phyloP scores from a whole-genome alignment of 176 grass and related monocot species.

The Neostapfia colusana region DNA sequence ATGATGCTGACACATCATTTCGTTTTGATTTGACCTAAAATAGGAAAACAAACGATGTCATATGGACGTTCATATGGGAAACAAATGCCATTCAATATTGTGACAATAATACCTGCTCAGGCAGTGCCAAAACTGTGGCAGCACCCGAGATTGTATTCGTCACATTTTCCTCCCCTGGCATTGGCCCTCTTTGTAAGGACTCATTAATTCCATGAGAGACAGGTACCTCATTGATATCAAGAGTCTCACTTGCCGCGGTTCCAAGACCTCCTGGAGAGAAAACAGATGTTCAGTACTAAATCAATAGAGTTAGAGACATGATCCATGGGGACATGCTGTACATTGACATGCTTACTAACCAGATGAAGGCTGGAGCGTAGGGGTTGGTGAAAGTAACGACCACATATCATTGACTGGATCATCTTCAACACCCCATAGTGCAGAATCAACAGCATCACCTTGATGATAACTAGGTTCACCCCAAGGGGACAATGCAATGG shows the following conservation, averaged over 20 bases:
- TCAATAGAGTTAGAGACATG: not conserved
- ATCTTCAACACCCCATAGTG: constrained; percentile 48
- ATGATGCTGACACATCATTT: constrained; percentile 21
- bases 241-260: not conserved
- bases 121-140: constrained; percentile 28
- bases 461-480: constrained; percentile 54
- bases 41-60: not conserved
- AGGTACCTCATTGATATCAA: constrained; percentile 24
- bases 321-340: constrained; percentile 20
- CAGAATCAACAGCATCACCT: constrained; percentile 48
- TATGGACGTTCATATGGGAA: constrained; percentile 11
- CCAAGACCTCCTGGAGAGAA: constrained; percentile 44
- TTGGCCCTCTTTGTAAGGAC: constrained; percentile 26
- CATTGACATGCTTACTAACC: constrained; percentile 40
- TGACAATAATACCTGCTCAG: constrained; percentile 42
- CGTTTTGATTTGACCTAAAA: constrained; percentile 31
- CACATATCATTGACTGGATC: constrained; percentile 49
- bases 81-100: constrained; percentile 7
- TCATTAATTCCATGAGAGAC: constrained; percentile 33
- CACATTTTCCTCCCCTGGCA: constrained; percentile 22
- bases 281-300: not conserved
- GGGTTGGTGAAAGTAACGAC: constrained; percentile 52
- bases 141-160: constrained; percentile 10
- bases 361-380: constrained; percentile 38
- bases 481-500: constrained; percentile 50